Evolutionary conservation across 2,329 filamentous ascomycete genomes (phyloP), one percentile per base, ranked within the genome.

Genomic region (Dothideomycetes sp.): DNA sequence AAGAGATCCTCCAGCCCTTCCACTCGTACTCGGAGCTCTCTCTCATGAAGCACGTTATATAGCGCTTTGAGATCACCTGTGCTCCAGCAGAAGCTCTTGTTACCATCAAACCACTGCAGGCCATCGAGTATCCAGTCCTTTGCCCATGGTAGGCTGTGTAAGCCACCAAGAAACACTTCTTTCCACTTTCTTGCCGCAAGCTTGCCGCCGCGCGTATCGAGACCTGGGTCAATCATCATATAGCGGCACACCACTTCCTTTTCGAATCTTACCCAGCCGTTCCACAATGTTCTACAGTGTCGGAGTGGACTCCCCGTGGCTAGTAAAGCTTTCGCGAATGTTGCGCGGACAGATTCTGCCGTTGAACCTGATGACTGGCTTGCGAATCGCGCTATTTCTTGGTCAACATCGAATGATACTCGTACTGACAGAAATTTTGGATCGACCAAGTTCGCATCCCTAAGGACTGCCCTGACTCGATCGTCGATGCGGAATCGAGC

Each of bases 401-500:
- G 63, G 43, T 66, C 64, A 14, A 82, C 71, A 0, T 66, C 64
- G 48, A 77, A 75, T 3, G 72, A 55, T 52, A 72, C 73, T 1
- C 64, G 61, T 0, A 67, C 61, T n/a, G 77, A 48, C 3, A 55
- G 60, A 16, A 60, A 54, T 3, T 48, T 36, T 4, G 50, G 52
- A 5, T 35, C 36, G n/a, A 19, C 33, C 1, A 64, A 49, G 2
- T 62, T 49, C 5, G 51, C 56, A 18, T 63, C 56, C 15, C 70
- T 60, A 9, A 88, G 63, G 7, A 84, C 61, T 4, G 72, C 67
- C n/a, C 83, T 77, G 15, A 93, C 75, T 14, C 84, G 81, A 49
- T 93, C 84, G 45, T 86, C 75, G 39, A 91, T 71, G 17, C 79
- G 73, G 32, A 85, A 75, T 5, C 79, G 75, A 2, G 76, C 69